Evolutionary conservation across 345 rosid species (phyloP).

Genomic region (Salix suchowensis): DNA sequence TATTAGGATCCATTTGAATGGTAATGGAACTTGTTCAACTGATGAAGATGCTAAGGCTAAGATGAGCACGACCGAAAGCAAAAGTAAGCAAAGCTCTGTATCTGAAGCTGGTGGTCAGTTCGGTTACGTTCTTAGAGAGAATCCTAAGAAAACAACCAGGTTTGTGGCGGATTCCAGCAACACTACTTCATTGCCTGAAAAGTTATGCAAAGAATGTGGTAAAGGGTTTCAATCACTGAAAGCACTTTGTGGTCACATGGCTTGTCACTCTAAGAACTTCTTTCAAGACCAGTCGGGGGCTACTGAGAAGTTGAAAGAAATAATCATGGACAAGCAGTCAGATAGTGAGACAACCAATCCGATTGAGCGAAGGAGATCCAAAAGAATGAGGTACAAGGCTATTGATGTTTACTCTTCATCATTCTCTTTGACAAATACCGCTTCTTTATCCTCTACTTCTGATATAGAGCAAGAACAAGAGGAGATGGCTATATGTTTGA

Average conservation of each 20-base stretch:
- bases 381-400: constrained; percentile 41
- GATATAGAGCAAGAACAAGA: constrained; percentile 75
- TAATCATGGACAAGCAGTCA: constrained; percentile 52
- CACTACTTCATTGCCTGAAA: constrained; percentile 25
- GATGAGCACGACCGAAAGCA: constrained; percentile 14
- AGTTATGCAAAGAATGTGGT: constrained; percentile 75
- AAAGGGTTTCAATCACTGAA: constrained; percentile 74
- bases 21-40: constrained; percentile 16
- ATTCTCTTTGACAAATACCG: constrained; percentile 29
- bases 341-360: constrained; percentile 70
- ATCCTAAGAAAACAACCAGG: constrained; percentile 58
- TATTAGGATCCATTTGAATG: constrained; percentile 70
- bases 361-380: constrained; percentile 58
- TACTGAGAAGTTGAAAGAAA: constrained; percentile 33
- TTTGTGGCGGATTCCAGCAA: constrained; percentile 43
- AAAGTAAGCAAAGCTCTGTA: constrained; percentile 18
- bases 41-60: constrained; percentile 33
- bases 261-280: constrained; percentile 56
- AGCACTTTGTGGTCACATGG: constrained; percentile 96
- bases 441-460: constrained; percentile 45
- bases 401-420: constrained; percentile 33
- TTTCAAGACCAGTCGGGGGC: constrained; percentile 28
- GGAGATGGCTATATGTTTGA: constrained; percentile 69
- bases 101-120: constrained; percentile 45
- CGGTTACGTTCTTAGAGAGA: constrained; percentile 61